These are phyloP conservation scores for Trichoderma gamsii DNA, from an alignment of 495 filamentous ascomycete species.

Conservation along the genomic window DNA sequence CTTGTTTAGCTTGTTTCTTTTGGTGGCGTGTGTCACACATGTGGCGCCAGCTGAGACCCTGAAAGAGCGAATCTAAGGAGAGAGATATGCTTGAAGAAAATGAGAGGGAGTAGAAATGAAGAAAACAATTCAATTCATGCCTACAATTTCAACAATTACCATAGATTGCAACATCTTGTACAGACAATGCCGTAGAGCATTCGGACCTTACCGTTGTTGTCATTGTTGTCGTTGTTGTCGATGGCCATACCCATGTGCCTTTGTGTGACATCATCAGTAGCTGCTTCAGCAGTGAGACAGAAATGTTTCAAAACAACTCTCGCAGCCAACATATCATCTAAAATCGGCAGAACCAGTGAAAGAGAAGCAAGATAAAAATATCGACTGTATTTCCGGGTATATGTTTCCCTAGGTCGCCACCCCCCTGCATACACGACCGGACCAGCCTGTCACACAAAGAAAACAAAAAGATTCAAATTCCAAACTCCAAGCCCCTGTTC, in stretches of 20 bases:
- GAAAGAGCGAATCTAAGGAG: no score
- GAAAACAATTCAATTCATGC: no score
- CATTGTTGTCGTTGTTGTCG: background rate
- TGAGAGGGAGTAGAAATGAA: no score
- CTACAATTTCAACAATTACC: no score
- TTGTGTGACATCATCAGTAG: background rate
- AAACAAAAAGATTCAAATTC: background rate
- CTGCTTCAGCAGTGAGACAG: no score
- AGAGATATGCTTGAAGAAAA: no score
- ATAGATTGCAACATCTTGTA: no score
- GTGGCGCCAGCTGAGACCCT: no score
- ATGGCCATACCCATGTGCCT: background rate
- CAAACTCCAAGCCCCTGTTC: background rate
- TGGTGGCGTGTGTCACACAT: no score
- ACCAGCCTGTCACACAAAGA: constrained; percentile 3
- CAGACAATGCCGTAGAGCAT: no score
- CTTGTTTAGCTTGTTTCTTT: no score
- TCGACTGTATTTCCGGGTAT: background rate
- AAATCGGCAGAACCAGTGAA: background rate
- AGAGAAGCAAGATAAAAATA: background rate
- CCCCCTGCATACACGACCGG: background rate
- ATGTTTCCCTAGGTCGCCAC: background rate
- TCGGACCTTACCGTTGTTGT: no score
- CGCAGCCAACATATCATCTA: background rate
- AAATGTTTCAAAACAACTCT: background rate